A percentile compares a stretch with the other conserved stretches of the same genome.
These are phyloP conservation scores for Apiotrichum mycotoxinovorans DNA, from an alignment of 1,284 basidiomycete genomes.

Conservation along the genomic window DNA sequence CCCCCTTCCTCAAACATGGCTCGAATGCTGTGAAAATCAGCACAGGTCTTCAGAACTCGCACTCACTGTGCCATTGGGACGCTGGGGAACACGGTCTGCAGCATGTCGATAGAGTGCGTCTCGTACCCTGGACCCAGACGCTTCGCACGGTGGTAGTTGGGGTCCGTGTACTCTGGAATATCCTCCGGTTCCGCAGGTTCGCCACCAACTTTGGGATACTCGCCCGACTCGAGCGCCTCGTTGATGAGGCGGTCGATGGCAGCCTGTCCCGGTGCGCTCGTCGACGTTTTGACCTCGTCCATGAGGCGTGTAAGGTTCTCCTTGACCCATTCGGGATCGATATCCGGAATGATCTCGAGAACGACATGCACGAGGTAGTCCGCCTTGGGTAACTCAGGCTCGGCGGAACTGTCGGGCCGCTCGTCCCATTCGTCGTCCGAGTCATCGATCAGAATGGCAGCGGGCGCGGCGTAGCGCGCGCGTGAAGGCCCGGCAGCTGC, in stretches of 20 bases:
- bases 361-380: slow-evolving; percentile 30
- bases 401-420: neutral
- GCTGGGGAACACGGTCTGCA: slow-evolving; percentile 5
- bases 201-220: slow-evolving; percentile 30
- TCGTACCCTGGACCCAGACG: slow-evolving; percentile 2
- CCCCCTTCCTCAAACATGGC: slow-evolving; percentile 2
- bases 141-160: slow-evolving; percentile 18
- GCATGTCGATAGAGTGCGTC: neutral
- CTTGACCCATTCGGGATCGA: slow-evolving; percentile 28
- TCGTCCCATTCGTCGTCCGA: neutral
- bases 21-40: slow-evolving; percentile 23
- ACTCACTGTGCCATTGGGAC: slow-evolving; percentile 24
- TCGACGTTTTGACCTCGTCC: slow-evolving; percentile 6
- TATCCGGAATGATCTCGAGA: slow-evolving; percentile 42
- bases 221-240: slow-evolving; percentile 29
- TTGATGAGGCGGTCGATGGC: slow-evolving; percentile 24
- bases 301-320: slow-evolving; percentile 8
- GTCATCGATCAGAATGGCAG: neutral
- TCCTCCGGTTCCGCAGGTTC: slow-evolving; percentile 4
- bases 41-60: neutral
- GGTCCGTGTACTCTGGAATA: slow-evolving; percentile 17
- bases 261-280: slow-evolving; percentile 14
- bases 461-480: too few species aligned
- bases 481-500: too few species aligned
- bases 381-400: slow-evolving; percentile 6